Base-by-base conservation (phyloP, 2,329 filamentous ascomycete genomes). In the Alternaria burnsii region DNA sequence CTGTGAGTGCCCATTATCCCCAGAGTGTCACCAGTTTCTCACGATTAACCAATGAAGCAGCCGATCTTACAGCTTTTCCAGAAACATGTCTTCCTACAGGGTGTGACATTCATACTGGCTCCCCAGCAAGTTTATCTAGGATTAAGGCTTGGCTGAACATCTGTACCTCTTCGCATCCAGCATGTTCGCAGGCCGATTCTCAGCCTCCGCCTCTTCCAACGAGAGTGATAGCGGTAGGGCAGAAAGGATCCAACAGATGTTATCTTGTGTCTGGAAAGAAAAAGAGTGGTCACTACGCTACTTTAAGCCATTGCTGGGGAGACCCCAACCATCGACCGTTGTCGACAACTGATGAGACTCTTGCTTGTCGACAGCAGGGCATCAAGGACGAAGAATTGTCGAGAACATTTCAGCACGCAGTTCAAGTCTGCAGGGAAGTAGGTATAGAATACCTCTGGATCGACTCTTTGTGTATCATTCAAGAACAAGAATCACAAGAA, bases 1-100 rank as follows among this genome's bases (percentile, higher is more conserved):
- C 0, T 0, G 32, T 34, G 32, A 34, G 32, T 5, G 32, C 2
- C 0, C 2, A 7, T 34, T 5, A 34, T 34, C 7, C 1, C 3
- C 2, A 3, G 0, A 1, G 7, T 1, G 3, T 34, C 12, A 0
- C 32, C 5, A 34, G 32, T 1, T 16, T 7, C 12, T 7, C 4
- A 34, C 5, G 5, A 0, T 16, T 34, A 34, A 34, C 1, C 32
- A 7, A 5, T 5, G 14, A 16, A 0, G 1, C 32, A 34, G 32
- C 6, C 11, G 3, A 16, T 34, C 32, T 34, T 0, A 5, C 0
- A 34, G 32, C 4, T 0, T 6, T 14, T 36, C 32, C 32, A 36
- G 32, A 36, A 14, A 6, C 5, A 16, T 36, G 32, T 16, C 14
- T 36, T 16, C 32, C 32, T 14, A 2, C 32, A 1, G 32, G 32